Evolutionary conservation across 1,284 basidiomycete genomes (phyloP).

Genomic region (Papiliotrema fonsecae): DNA sequence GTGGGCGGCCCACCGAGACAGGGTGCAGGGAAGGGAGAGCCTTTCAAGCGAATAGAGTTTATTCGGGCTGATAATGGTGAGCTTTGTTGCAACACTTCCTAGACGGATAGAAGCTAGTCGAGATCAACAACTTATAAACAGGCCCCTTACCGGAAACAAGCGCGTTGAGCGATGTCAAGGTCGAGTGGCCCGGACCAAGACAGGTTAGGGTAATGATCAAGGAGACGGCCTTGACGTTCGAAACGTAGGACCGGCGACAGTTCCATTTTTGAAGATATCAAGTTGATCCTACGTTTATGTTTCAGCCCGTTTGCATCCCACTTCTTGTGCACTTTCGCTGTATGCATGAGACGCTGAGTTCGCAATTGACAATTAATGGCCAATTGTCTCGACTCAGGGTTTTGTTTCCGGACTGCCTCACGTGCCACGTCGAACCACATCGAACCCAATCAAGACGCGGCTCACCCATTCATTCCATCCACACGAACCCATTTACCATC

Average conservation of each 20-base stretch:
- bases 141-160: slow-evolving; percentile 66
- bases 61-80: slow-evolving; percentile 51
- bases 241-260: slow-evolving; percentile 51
- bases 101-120: neutral
- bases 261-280: neutral
- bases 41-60: slow-evolving; percentile 78
- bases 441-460: too few species aligned
- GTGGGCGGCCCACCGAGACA: slow-evolving; percentile 90
- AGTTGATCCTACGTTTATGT: too few species aligned
- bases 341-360: too few species aligned
- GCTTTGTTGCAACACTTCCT: slow-evolving; percentile 10
- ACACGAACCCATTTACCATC: neutral
- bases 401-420: too few species aligned
- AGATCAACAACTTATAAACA: slow-evolving; percentile 30
- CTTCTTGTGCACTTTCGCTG: too few species aligned
- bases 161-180: slow-evolving; percentile 66
- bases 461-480: neutral
- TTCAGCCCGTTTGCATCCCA: too few species aligned
- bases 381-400: too few species aligned
- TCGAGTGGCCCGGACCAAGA: slow-evolving; percentile 77
- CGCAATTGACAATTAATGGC: too few species aligned
- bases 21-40: slow-evolving; percentile 67
- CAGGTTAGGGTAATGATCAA: slow-evolving; percentile 75
- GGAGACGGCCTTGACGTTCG: slow-evolving; percentile 75
- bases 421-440: too few species aligned